Evolutionary conservation across 495 filamentous ascomycete genomes (phyloP).

Genomic region (Podospora bellae-mahoneyi): DNA sequence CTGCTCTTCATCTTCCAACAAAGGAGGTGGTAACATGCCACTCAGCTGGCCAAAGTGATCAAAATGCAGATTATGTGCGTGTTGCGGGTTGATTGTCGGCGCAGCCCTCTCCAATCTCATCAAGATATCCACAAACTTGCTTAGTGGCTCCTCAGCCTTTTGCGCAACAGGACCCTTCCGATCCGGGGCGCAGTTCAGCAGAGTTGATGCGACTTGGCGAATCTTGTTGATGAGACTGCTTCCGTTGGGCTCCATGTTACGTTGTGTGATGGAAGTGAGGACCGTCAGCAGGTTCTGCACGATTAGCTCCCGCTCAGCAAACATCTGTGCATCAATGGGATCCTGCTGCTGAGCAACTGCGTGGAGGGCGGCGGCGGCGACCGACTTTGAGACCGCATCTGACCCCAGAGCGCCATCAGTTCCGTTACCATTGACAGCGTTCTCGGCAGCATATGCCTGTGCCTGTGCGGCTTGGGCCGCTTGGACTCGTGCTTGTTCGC

Average conservation of each 20-base stretch:
- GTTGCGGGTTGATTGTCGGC: slow-evolving; percentile 18
- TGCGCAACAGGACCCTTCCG: slow-evolving; percentile 53
- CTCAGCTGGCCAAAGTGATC: background rate
- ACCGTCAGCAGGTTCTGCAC: slow-evolving; percentile 71
- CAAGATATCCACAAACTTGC: slow-evolving; percentile 65
- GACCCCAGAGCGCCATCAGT: background rate
- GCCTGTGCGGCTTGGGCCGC: slow-evolving; percentile 16
- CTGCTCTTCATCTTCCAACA: slow-evolving; percentile 64
- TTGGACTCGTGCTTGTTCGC: slow-evolving; percentile 29
- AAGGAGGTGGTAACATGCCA: background rate
- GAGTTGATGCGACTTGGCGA: slow-evolving; percentile 69
- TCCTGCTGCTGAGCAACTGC: slow-evolving; percentile 30
- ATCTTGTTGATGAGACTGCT: slow-evolving; percentile 69
- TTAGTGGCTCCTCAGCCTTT: slow-evolving; percentile 63
- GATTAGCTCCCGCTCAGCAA: slow-evolving; percentile 66
- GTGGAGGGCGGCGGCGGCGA: slow-evolving; percentile 26
- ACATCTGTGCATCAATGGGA: slow-evolving; percentile 53
- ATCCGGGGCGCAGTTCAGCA: slow-evolving; percentile 60
- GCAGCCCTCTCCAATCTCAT: slow-evolving; percentile 63
- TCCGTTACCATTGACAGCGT: slow-evolving; percentile 24
- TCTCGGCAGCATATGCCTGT: slow-evolving; percentile 19
- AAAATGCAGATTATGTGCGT: background rate
- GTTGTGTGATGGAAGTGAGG: slow-evolving; percentile 65
- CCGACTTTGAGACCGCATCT: slow-evolving; percentile 23
- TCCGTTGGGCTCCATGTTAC: slow-evolving; percentile 80